These are phyloP conservation scores for Waltergamsia citrina DNA, from an alignment of 2,329 filamentous ascomycete genomes.

Conservation along the genomic window DNA sequence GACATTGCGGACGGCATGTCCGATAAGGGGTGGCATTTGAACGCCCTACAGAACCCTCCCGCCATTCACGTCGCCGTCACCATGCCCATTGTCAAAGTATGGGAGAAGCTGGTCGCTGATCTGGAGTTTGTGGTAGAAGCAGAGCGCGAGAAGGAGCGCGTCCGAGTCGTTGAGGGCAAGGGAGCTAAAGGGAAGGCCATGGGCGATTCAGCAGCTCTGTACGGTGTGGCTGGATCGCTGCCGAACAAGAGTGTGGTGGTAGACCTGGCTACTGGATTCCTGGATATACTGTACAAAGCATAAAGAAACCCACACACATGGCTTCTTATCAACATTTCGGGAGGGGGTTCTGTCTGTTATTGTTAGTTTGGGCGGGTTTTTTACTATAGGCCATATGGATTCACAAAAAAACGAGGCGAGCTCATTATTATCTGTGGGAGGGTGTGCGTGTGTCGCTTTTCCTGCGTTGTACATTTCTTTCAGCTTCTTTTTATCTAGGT, in stretches of 20 bases:
- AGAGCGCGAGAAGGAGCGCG: conserved; percentile 74
- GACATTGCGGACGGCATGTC: conserved; percentile 88
- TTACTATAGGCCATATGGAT: background rate
- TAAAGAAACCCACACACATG: no score
- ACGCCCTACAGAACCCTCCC: conserved; percentile 82
- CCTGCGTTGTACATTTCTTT: no score
- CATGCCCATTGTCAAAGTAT: conserved; percentile 70
- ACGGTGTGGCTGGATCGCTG: conserved; percentile 88
- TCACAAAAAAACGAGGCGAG: no score
- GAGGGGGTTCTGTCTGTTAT: background rate
- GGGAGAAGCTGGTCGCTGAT: conserved; percentile 71
- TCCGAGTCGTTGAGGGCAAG: conserved; percentile 60
- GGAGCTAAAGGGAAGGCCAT: conserved; percentile 54
- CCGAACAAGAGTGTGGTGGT: conserved; percentile 94
- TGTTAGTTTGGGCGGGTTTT: background rate
- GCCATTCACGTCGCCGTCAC: conserved; percentile 94
- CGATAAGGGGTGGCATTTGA: conserved; percentile 85
- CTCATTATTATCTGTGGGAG: no score
- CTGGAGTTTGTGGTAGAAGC: conserved; percentile 56
- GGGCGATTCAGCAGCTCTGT: conserved; percentile 79
- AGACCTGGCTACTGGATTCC: conserved; percentile 80
- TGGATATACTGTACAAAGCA: conserved; percentile 88
- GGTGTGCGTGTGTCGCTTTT: no score
- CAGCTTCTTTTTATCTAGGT: no score
- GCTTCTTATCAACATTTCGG: no score